Conservation (phyloP, 2,329 filamentous ascomycete genomes). For the Juglanconis sp. region DNA sequence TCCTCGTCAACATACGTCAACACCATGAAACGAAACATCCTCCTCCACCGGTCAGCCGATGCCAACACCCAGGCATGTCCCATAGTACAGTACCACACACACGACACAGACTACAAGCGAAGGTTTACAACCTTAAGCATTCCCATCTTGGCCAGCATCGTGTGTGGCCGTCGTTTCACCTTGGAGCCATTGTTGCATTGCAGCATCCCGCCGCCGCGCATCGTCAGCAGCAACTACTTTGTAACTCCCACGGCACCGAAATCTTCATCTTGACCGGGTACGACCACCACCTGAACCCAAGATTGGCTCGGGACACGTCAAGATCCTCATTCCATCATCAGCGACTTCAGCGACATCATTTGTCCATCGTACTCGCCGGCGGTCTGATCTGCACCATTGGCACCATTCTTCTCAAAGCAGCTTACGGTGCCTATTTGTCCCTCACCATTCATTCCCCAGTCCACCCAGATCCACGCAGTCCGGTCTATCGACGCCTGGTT, state of each 20-base stretch:
- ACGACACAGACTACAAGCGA: too few species aligned
- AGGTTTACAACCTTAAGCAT: background rate
- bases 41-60: background rate
- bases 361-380: background rate
- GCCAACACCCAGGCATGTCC: background rate
- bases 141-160: background rate
- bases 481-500: slow-evolving; percentile 1
- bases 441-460: background rate
- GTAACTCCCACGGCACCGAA: too few species aligned
- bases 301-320: too few species aligned
- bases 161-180: background rate
- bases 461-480: too few species aligned
- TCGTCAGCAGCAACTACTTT: too few species aligned
- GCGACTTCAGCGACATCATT: too few species aligned
- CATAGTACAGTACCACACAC: background rate
- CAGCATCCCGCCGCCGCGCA: background rate
- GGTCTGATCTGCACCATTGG: background rate
- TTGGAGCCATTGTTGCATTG: background rate
- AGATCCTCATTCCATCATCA: too few species aligned
- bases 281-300: too few species aligned
- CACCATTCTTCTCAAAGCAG: background rate
- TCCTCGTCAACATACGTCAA: background rate
- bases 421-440: background rate
- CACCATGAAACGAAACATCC: background rate
- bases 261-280: too few species aligned